Evolutionary conservation across 1,139 yeast species (phyloP).

Genomic region (Hemisphaericaspora subhashii): DNA sequence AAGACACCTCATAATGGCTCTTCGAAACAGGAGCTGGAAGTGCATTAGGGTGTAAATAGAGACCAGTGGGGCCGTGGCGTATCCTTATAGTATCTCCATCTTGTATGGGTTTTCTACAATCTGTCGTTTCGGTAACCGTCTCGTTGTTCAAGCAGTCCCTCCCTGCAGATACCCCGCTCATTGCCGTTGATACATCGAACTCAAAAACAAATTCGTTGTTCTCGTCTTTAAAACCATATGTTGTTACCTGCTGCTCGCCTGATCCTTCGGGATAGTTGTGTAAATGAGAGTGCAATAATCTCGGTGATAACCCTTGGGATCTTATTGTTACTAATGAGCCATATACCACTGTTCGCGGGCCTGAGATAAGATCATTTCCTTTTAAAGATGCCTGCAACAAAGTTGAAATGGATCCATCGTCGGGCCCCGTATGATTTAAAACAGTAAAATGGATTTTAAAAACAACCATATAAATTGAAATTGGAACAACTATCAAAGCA

Average conservation of each 20-base stretch:
- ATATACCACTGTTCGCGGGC: conserved; percentile 62
- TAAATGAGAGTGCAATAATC: conserved; percentile 67
- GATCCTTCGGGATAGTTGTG: conserved; percentile 74
- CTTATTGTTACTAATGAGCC: conserved; percentile 67
- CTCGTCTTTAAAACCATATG: conserved; percentile 70
- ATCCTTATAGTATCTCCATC: conserved; percentile 60
- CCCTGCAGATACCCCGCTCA: conserved; percentile 23
- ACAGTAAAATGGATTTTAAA: conserved; percentile 81
- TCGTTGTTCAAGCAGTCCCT: too few relatives aligned
- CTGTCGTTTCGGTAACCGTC: too few relatives aligned
- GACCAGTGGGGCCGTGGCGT: conserved; percentile 51
- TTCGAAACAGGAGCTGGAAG: conserved; percentile 56
- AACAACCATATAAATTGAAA: conserved; percentile 61
- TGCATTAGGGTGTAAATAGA: conserved; percentile 63
- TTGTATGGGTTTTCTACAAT: conserved; percentile 23
- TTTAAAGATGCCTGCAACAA: conserved; percentile 67
- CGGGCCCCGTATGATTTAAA: conserved; percentile 76
- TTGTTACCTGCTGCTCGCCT: conserved; percentile 71
- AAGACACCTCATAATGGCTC: conserved; percentile 61
- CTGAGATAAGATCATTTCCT: conserved; percentile 50
- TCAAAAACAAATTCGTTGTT: conserved; percentile 66
- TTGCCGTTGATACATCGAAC: too few relatives aligned
- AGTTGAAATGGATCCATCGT: conserved; percentile 72
- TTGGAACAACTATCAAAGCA: conserved; percentile 73
- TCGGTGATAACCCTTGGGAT: conserved; percentile 73